Base-by-base conservation (phyloP, 805 yeast genomes). In the Yarrowia hollandica region DNA sequence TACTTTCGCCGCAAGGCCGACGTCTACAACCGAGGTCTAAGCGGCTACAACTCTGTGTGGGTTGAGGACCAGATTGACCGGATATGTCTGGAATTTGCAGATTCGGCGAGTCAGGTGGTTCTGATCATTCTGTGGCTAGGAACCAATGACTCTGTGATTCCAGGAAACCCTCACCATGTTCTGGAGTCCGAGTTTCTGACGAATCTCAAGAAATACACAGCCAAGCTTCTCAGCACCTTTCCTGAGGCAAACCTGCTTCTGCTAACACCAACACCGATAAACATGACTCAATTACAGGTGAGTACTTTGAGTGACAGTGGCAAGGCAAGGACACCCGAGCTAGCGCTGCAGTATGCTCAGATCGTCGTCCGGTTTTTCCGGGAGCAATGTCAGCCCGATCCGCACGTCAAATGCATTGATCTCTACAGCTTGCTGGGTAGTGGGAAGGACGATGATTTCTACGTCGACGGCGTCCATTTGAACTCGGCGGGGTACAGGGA, bases 101-200 rank as follows among this genome's bases (percentile, higher is more conserved):
- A 22, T 3, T 34, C 42, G 1, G 23, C 44, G 9, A 22, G 31
- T 18, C 22, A 37, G 5, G 61, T 59, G 25, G 30, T 22, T 2
- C 28, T 59, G 9, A 25, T 42, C 12, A 19, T 59, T 22, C 19
- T 59, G 23, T 41, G 59, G 38, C 28, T 59, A 3, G 61, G 61
- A 3, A 55, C 61, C 21, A 59, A 59, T 25, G 61, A 59, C 15
- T 37, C 54, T 5, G 60, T 59, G 15, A 22, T 55, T 1, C 60
- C 60, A 9, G 61, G 61, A 6, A 59, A 59, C 48, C 60, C 61
- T 4, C 61, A 59, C 11, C 61, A 59, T 31, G 61, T 59, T 16
- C 42, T 31, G 19, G 38, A 31, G 11, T 28, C 25, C 12, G 37
- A 37, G 21, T 55, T 37, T 25, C 35, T 30, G 21, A 22, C 23